Conservation (phyloP, 2,329 filamentous ascomycete genomes). For the Trichoderma asperellum region DNA sequence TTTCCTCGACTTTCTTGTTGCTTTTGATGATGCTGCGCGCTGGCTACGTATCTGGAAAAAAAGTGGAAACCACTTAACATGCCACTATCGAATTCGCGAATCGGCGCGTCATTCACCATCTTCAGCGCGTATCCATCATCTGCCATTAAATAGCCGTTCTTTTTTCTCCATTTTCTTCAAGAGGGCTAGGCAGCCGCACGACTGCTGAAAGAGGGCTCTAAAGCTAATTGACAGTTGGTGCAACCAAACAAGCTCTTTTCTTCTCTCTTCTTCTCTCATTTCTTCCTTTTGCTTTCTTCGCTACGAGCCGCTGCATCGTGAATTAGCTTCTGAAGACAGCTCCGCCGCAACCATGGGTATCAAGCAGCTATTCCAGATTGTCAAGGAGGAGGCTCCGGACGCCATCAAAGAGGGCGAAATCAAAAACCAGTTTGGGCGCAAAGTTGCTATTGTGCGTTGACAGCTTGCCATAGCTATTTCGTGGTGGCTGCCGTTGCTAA, state of each 20-base stretch:
- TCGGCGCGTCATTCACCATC: constrained; percentile 39
- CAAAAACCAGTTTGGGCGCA: constrained; percentile 97
- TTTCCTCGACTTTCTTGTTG: neutral
- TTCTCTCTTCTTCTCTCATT: neutral
- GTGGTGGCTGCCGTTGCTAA: constrained; percentile 1
- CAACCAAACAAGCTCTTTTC: neutral
- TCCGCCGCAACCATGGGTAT: constrained; percentile 58
- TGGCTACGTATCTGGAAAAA: neutral
- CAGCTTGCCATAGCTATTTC: neutral
- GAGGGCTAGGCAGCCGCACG: constrained; percentile 7
- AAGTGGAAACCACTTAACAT: constrained; percentile 41
- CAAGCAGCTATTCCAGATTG: constrained; percentile 77
- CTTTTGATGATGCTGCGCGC: constrained; percentile 6
- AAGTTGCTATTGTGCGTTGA: constrained; percentile 86
- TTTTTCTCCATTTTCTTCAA: neutral
- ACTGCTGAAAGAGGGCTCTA: neutral
- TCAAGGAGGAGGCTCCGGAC: constrained; percentile 92
- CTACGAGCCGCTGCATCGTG: neutral
- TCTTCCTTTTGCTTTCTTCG: neutral
- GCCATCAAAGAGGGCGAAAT: constrained; percentile 96
- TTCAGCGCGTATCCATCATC: constrained; percentile 17
- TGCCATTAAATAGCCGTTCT: neutral
- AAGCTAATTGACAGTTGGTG: neutral
- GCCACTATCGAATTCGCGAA: constrained; percentile 36
- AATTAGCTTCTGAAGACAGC: neutral